A percentile compares a stretch with the other conserved stretches of the same genome.
These are phyloP conservation scores for Eucalyptus sp. DNA, from an alignment of 345 rosid species.

Conservation along the genomic window DNA sequence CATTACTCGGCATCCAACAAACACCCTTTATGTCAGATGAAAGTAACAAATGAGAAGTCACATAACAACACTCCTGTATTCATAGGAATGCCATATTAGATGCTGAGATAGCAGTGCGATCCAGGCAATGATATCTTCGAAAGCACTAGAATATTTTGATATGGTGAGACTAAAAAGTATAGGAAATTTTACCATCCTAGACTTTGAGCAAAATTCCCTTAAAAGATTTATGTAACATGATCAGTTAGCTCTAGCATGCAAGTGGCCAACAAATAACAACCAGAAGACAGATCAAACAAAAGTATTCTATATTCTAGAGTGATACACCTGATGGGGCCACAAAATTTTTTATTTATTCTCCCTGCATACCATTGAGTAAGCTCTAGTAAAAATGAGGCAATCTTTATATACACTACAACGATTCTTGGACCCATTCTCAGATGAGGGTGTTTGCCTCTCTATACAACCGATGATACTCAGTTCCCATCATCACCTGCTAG, in stretches of 20 bases:
- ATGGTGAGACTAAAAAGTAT: not conserved
- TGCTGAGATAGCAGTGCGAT: not conserved
- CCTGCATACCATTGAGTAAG: not conserved
- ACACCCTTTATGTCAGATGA: not conserved
- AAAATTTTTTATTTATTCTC: not conserved
- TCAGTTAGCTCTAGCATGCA: not conserved
- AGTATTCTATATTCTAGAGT: not conserved
- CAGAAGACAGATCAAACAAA: not conserved
- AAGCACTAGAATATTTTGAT: not conserved
- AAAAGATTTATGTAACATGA: not conserved
- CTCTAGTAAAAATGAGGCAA: not conserved
- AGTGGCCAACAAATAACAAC: not conserved
- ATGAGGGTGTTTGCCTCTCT: not conserved
- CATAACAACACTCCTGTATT: not conserved
- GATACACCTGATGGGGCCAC: not conserved
- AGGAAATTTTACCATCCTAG: not conserved
- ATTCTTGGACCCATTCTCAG: not conserved
- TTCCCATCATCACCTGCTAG: not conserved
- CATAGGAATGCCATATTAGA: not conserved
- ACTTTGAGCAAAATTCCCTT: not conserved
- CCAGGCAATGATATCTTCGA: not conserved
- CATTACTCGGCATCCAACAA: not conserved
- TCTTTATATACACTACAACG: not conserved
- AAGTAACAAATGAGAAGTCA: not conserved
- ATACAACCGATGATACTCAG: not conserved